Conservation (phyloP, 2,329 filamentous ascomycete species). For the Calonectria crousiana region DNA sequence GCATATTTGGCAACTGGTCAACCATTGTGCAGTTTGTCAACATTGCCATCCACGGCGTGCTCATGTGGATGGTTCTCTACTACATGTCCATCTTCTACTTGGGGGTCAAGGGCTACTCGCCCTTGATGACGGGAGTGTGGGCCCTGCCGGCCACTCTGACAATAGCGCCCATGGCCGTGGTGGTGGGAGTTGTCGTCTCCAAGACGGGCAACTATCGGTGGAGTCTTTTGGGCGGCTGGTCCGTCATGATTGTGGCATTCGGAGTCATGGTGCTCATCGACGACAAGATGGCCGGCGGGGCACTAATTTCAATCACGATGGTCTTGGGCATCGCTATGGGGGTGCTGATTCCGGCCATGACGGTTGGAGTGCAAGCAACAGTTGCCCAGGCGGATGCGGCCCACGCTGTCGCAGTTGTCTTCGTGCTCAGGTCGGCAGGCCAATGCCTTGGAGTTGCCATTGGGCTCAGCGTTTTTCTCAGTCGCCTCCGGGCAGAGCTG, state of each 20-base stretch:
- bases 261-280: slow-evolving; percentile 66
- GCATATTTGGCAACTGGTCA: slow-evolving; percentile 36
- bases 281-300: slow-evolving; percentile 60
- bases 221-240: slow-evolving; percentile 73
- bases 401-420: slow-evolving; percentile 43
- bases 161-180: slow-evolving; percentile 70
- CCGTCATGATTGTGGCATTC: slow-evolving; percentile 67
- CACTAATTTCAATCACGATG: slow-evolving; percentile 73
- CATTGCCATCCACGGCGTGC: slow-evolving; percentile 38
- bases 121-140: slow-evolving; percentile 55
- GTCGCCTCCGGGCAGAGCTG: slow-evolving; percentile 33
- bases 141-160: slow-evolving; percentile 72
- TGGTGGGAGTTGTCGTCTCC: slow-evolving; percentile 66
- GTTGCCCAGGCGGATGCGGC: slow-evolving; percentile 33
- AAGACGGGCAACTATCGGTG: slow-evolving; percentile 70
- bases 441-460: slow-evolving; percentile 45
- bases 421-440: slow-evolving; percentile 41
- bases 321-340: slow-evolving; percentile 72
- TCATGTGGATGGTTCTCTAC: slow-evolving; percentile 47
- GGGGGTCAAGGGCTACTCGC: slow-evolving; percentile 35
- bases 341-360: slow-evolving; percentile 74
- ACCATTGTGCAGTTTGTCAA: slow-evolving; percentile 37
- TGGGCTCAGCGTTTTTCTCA: slow-evolving; percentile 43
- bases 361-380: slow-evolving; percentile 71
- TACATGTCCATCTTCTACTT: slow-evolving; percentile 45